A percentile compares a stretch with the other conserved stretches of the same genome.
Conservation (phyloP, 148 eudicot species). For the Cornus suecica region DNA sequence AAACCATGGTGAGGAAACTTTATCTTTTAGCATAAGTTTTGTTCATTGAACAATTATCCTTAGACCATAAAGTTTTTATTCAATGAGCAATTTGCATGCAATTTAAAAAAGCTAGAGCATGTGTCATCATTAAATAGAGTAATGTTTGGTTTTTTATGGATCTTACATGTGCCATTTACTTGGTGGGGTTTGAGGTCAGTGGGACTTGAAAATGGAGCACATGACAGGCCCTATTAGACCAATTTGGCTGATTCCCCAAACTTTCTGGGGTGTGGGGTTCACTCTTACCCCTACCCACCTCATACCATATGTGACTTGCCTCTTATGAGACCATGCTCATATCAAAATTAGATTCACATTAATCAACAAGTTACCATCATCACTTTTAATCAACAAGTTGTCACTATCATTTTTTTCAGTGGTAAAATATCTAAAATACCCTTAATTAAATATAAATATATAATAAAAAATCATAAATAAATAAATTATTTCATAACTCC, state of each 20-base stretch:
- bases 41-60: not conserved
- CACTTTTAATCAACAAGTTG: no score
- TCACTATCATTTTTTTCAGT: no score
- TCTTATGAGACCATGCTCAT: no score
- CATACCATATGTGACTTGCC: not conserved
- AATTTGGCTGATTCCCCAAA: not conserved
- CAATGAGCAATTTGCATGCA: not conserved
- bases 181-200: conserved; percentile 7
- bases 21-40: not conserved
- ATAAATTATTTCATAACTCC: no score
- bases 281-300: not conserved
- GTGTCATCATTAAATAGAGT: conserved; percentile 11
- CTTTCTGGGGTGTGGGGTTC: not conserved
- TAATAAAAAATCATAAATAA: no score
- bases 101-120: conserved; percentile 9
- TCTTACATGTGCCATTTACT: conserved; percentile 19
- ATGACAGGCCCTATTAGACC: not conserved
- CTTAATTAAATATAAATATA: no score
- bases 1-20: no score
- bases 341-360: no score
- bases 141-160: conserved; percentile 7
- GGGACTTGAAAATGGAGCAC: not conserved
- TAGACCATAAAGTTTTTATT: not conserved
- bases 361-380: no score
- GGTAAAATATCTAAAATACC: no score